Conservation (phyloP, 768 basidiomycete species). For the Boletus subparvulus region DNA sequence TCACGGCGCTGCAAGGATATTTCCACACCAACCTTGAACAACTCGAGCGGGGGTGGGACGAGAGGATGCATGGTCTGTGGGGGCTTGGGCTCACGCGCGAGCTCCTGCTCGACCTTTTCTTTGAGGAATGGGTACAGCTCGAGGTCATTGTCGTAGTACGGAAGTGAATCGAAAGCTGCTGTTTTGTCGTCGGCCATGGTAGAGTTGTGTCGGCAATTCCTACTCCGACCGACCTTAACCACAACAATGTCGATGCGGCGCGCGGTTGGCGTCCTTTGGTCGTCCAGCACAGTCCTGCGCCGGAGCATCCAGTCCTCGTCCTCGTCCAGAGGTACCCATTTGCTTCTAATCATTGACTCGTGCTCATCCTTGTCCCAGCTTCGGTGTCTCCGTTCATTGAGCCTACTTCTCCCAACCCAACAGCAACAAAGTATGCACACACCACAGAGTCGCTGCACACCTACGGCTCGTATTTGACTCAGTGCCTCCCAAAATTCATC, state of each 20-base stretch:
- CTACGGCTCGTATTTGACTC: slow-evolving; percentile 90
- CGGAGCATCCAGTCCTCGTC: slow-evolving; percentile 51
- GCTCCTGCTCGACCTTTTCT: slow-evolving; percentile 74
- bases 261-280: slow-evolving; percentile 41
- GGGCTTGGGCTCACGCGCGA: slow-evolving; percentile 67
- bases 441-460: slow-evolving; percentile 80
- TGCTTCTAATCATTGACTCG: neutral
- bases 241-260: slow-evolving; percentile 44
- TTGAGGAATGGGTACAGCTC: slow-evolving; percentile 69
- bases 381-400: slow-evolving; percentile 83
- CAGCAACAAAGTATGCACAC: slow-evolving; percentile 66
- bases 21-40: slow-evolving; percentile 61
- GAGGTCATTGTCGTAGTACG: slow-evolving; percentile 93
- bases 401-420: slow-evolving; percentile 85
- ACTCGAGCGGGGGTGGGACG: slow-evolving; percentile 61
- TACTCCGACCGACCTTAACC: slow-evolving; percentile 25
- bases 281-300: slow-evolving; percentile 25
- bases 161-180: slow-evolving; percentile 75
- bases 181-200: slow-evolving; percentile 29
- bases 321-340: slow-evolving; percentile 45
- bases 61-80: slow-evolving; percentile 64
- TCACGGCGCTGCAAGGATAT: neutral
- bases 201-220: slow-evolving; percentile 19
- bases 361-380: slow-evolving; percentile 39
- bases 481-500: slow-evolving; percentile 94